phyloP scores from a whole-genome alignment of 768 basidiomycete genomes.

The Strobilomyces dryophilus region DNA sequence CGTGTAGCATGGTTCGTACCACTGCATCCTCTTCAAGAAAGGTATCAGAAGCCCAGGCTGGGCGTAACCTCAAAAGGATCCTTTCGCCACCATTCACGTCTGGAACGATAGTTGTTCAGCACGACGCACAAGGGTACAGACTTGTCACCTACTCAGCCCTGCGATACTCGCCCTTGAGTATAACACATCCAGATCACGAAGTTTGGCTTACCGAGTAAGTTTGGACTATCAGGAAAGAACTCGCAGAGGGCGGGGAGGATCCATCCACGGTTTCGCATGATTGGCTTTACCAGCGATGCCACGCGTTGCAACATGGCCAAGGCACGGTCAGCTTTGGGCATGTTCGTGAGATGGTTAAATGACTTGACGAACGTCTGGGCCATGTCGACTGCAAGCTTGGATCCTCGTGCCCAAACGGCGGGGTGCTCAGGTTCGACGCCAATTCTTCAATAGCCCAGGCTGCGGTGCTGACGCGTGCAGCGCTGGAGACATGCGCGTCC shows the following conservation, averaged over 20 bases:
- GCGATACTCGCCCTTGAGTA: constrained; percentile 7
- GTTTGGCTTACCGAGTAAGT: constrained; percentile 60
- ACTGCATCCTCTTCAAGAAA: constrained; percentile 76
- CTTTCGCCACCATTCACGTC: constrained; percentile 78
- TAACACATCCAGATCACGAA: background rate
- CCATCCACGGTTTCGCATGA: constrained; percentile 88
- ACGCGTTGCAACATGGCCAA: constrained; percentile 63
- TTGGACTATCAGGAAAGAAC: constrained; percentile 76
- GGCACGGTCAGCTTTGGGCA: constrained; percentile 64
- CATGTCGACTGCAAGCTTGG: constrained; percentile 33
- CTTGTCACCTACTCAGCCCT: constrained; percentile 37
- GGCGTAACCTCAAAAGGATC: constrained; percentile 81
- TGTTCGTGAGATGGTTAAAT: constrained; percentile 67
- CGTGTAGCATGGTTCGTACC: constrained; percentile 85
- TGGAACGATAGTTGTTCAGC: constrained; percentile 24
- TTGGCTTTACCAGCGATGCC: constrained; percentile 83
- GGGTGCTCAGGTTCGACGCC: background rate
- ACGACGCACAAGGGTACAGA: background rate
- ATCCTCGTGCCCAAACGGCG: background rate
- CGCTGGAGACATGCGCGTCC: background rate
- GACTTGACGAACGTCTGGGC: constrained; percentile 57
- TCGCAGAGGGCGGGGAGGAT: constrained; percentile 75
- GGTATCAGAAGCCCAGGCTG: constrained; percentile 57
- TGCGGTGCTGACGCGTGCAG: constrained; percentile 8
- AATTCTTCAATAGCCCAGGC: background rate